Evolutionary conservation across 768 basidiomycete genomes (phyloP).

Genomic region (Chalciporus sphaerocephalus): DNA sequence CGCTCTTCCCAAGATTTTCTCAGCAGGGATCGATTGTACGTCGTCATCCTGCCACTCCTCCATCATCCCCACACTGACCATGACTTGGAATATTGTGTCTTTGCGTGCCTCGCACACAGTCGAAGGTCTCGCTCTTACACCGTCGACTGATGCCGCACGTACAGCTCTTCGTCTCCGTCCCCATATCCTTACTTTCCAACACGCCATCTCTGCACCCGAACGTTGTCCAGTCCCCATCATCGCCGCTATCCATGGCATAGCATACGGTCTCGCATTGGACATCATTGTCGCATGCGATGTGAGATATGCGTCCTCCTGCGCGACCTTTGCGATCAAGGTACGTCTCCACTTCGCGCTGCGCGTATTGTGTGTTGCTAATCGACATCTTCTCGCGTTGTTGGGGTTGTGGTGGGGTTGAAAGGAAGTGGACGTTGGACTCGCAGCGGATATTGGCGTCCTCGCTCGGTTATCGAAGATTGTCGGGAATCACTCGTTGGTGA

Average conservation of each 20-base stretch:
- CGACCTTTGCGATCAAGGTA: slow-evolving; percentile 71
- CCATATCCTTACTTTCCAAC: slow-evolving; percentile 59
- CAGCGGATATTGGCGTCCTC: slow-evolving; percentile 84
- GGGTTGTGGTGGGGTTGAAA: slow-evolving; percentile 21
- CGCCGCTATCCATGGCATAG: slow-evolving; percentile 65
- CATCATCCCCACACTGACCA: neutral
- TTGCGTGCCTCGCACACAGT: too few relatives aligned
- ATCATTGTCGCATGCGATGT: slow-evolving; percentile 69
- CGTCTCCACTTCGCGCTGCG: slow-evolving; percentile 14
- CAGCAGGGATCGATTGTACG: slow-evolving; percentile 79
- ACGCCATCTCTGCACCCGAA: slow-evolving; percentile 62
- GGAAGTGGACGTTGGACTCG: slow-evolving; percentile 86
- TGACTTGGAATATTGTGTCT: too few relatives aligned
- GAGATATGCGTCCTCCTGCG: slow-evolving; percentile 61
- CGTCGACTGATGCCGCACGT: slow-evolving; percentile 47
- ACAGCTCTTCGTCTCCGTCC: slow-evolving; percentile 46
- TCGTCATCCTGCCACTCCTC: neutral
- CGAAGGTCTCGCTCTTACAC: slow-evolving; percentile 26
- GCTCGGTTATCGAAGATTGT: slow-evolving; percentile 75
- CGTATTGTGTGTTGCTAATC: too few relatives aligned
- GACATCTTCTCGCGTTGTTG: neutral
- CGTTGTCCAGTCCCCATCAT: slow-evolving; percentile 77
- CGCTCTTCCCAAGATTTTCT: slow-evolving; percentile 65
- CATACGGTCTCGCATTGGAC: slow-evolving; percentile 77
- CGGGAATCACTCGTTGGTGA: slow-evolving; percentile 66